phyloP scores from a whole-genome alignment of 345 rosid genomes.

The Dipteronia dyeriana region DNA sequence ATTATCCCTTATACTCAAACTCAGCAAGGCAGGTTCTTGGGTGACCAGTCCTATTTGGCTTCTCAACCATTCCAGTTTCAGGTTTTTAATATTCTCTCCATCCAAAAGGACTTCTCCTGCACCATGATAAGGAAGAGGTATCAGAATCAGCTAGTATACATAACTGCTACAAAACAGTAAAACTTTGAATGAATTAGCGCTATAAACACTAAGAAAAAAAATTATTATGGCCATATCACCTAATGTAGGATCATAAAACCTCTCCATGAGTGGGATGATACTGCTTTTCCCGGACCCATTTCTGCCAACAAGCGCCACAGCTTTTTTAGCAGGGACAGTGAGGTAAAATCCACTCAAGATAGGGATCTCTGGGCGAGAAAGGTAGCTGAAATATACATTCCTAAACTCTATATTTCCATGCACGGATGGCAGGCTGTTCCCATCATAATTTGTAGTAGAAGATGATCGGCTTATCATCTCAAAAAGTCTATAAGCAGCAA shows the following conservation, averaged over 20 bases:
- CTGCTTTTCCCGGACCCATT: constrained; percentile 99
- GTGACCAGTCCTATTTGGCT: constrained; percentile 96
- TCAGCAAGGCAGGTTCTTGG: constrained; percentile 94
- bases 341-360: constrained; percentile 98
- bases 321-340: constrained; percentile 93
- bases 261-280: constrained; percentile 98
- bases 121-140: constrained; percentile 27
- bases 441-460: constrained; percentile 75
- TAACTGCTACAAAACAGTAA: constrained; percentile 18
- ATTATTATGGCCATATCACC: constrained; percentile 48
- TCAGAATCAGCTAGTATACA: constrained; percentile 22
- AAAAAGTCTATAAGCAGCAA: constrained; percentile 96
- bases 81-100: constrained; percentile 91
- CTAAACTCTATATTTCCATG: constrained; percentile 98
- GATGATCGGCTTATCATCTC: constrained; percentile 99
- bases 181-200: constrained; percentile 5
- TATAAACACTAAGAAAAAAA: constrained; percentile 9
- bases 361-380: constrained; percentile 98
- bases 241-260: constrained; percentile 99
- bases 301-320: constrained; percentile 99
- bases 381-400: constrained; percentile 97
- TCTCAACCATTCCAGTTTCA: constrained; percentile 91
- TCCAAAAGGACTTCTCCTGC: constrained; percentile 99
- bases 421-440: constrained; percentile 52
- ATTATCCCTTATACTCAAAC: constrained; percentile 86